These are phyloP conservation scores for Cyclotella choctawhatcheeana DNA, from an alignment of 108 stramenopile genomes.

Conservation along the genomic window DNA sequence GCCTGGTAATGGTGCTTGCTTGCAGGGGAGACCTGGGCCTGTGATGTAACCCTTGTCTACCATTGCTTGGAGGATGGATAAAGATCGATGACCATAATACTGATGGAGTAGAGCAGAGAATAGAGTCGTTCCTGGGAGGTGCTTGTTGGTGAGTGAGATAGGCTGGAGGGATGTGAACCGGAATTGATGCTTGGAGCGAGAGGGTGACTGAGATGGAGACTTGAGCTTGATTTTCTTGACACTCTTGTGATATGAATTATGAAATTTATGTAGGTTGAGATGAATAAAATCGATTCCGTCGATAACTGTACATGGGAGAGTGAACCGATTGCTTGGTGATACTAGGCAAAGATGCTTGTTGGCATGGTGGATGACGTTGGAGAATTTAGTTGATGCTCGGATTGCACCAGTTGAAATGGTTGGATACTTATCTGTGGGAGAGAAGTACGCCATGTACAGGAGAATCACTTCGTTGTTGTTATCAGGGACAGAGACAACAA, in stretches of 20 bases:
- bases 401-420: conserved; percentile 15
- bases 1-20: conserved; percentile 11
- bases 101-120: background rate
- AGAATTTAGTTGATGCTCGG: background rate
- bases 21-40: background rate
- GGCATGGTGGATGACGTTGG: background rate
- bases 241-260: background rate
- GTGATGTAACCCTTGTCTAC: conserved; percentile 6
- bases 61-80: conserved; percentile 4
- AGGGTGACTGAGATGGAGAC: too few species aligned
- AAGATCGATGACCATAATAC: background rate
- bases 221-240: background rate
- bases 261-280: background rate
- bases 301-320: conserved; percentile 3
- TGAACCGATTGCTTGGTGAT: background rate
- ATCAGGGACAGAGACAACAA: conserved; percentile 1
- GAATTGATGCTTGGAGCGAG: background rate
- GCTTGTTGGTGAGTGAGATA: background rate
- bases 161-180: conserved; percentile 11
- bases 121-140: background rate
- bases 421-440: background rate
- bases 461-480: background rate
- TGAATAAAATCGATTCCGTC: conserved; percentile 1
- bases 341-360: background rate
- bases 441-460: conserved; percentile 3